Conservation (phyloP, 1,284 basidiomycete species). For the Hypsizygus ulmarius region DNA sequence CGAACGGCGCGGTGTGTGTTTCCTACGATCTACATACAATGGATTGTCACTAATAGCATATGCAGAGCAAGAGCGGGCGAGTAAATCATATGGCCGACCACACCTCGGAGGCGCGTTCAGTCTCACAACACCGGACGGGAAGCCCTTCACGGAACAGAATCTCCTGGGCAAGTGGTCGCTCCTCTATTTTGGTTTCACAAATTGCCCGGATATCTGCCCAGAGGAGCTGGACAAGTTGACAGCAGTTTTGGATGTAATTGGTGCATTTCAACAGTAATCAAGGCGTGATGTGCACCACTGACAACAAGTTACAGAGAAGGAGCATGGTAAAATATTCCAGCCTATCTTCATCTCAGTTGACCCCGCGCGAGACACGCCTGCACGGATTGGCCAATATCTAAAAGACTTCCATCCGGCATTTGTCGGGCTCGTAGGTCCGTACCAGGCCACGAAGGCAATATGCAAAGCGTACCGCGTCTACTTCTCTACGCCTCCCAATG, state of each 20-base stretch:
- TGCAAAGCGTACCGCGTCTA: conserved; percentile 98
- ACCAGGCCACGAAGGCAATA: conserved; percentile 80
- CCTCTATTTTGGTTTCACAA: conserved; percentile 97
- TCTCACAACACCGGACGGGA: conserved; percentile 64
- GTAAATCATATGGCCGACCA: conserved; percentile 63
- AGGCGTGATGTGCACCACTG: neutral
- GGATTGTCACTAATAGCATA: neutral
- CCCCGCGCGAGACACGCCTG: conserved; percentile 84
- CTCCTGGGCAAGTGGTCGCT: conserved; percentile 85
- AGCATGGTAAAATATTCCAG: conserved; percentile 60
- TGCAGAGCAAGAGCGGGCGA: conserved; percentile 63
- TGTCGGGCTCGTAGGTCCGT: conserved; percentile 86
- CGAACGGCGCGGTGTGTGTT: conserved; percentile 63
- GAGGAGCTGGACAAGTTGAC: conserved; percentile 98
- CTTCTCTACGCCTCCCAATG: conserved; percentile 94
- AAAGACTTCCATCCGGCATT: conserved; percentile 91
- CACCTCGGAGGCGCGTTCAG: conserved; percentile 90
- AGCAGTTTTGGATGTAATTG: conserved; percentile 72
- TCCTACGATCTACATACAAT: neutral
- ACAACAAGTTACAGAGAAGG: conserved; percentile 50
- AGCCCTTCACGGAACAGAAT: conserved; percentile 81
- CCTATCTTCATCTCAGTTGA: conserved; percentile 97
- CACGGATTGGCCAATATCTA: conserved; percentile 59
- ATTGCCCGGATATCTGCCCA: conserved; percentile 98
- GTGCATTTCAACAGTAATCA: conserved; percentile 40